These are phyloP conservation scores for Hyparrhenia diplandra DNA, from an alignment of 176 grass and related monocot species.

Conservation along the genomic window DNA sequence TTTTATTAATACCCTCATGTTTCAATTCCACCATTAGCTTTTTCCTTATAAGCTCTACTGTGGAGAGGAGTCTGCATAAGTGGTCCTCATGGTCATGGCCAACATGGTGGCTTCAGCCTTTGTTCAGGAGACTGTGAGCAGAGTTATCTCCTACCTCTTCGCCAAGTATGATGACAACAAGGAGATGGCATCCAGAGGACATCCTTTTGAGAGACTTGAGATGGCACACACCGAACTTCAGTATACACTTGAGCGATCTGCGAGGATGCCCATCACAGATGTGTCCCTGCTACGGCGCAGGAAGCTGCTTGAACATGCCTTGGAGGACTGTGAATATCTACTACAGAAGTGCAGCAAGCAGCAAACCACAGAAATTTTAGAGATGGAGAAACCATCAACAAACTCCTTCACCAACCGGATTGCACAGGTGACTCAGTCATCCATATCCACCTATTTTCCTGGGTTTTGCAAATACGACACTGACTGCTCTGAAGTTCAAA, in stretches of 20 bases:
- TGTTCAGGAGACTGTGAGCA: background rate
- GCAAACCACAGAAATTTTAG: background rate
- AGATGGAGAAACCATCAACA: background rate
- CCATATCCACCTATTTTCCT: background rate
- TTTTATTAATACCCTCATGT: no score
- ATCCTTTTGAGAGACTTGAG: background rate
- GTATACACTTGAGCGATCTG: background rate
- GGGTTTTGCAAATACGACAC: background rate
- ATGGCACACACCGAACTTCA: background rate
- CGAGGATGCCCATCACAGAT: background rate
- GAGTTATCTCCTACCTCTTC: background rate
- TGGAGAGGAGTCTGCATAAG: background rate
- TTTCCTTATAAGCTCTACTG: background rate
- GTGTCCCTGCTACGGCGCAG: background rate
- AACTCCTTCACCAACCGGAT: background rate
- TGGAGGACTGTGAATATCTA: background rate
- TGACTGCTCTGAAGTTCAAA: background rate
- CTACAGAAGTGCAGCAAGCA: background rate
- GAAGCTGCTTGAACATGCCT: background rate
- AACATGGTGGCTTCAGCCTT: background rate
- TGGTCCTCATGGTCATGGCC: background rate
- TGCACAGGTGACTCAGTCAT: background rate
- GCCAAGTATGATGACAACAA: background rate
- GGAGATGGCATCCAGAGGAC: background rate
- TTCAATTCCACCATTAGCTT: background rate